phyloP scores from a whole-genome alignment of 2,329 filamentous ascomycete genomes.

The Ophiostoma tasmaniense region DNA sequence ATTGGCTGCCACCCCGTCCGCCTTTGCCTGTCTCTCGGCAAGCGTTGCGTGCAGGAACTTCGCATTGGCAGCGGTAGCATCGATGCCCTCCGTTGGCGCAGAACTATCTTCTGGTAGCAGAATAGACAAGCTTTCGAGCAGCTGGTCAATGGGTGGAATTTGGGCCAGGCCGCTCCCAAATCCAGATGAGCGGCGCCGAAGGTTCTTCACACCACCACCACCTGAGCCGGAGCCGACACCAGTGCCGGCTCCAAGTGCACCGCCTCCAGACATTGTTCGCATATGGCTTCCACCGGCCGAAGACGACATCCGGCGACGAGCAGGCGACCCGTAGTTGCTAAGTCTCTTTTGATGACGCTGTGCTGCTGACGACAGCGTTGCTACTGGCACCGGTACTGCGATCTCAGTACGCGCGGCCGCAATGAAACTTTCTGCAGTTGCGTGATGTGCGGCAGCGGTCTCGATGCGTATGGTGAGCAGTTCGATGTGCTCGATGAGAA shows the following conservation, averaged over 20 bases:
- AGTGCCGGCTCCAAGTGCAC: neutral
- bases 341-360: constrained; percentile 21
- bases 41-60: constrained; percentile 27
- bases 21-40: constrained; percentile 35
- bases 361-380: neutral
- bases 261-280: constrained; percentile 27
- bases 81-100: neutral
- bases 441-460: constrained; percentile 39
- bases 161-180: constrained; percentile 24
- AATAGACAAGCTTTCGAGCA: constrained; percentile 42
- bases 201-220: constrained; percentile 9
- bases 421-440: constrained; percentile 32
- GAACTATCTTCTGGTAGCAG: constrained; percentile 30
- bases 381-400: constrained; percentile 22
- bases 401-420: constrained; percentile 39
- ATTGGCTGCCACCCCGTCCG: constrained; percentile 35
- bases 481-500: constrained; percentile 40
- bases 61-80: constrained; percentile 19
- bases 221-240: neutral
- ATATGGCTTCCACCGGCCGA: constrained; percentile 24
- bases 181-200: constrained; percentile 32
- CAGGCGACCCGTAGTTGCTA: constrained; percentile 27
- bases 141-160: constrained; percentile 36
- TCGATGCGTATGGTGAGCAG: constrained; percentile 36
- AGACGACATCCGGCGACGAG: constrained; percentile 24